Evolutionary conservation across 495 filamentous ascomycete species (phyloP), one percentile per base, ranked within the genome.

Genomic region (Penicillium alfredii): DNA sequence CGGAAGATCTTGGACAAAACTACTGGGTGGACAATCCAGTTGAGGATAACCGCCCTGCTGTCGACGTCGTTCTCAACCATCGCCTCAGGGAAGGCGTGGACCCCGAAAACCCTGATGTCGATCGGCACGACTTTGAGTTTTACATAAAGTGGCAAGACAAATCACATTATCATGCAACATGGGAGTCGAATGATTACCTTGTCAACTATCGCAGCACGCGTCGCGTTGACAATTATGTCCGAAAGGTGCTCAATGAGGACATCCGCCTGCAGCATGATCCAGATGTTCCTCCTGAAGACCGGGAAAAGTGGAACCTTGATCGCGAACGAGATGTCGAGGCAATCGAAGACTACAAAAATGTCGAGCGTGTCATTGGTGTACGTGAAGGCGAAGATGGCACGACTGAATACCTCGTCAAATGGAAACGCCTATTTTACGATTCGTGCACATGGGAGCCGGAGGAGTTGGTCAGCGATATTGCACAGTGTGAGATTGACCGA

Each of bases 101-200:
- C 63, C 60, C 77, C 19, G 58, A 63, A 16, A 64, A 71, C 13
- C 51, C 59, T n/a, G 68, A 80, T 35, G 43, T 76, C 24, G 73
- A 71, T 13, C 84, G 84, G 43, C 76, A 87, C 35, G 84, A 95
- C 49, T 96, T 88, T 44, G 84, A 94, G 41, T 98, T 86, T 57
- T 87, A 82, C 54, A 89, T 99, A 49, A 99, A 99, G 70, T 99
- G 92, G 92, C 87, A 95, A 60, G 83, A 78, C 42, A 84, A 86
- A 61, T 93, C 92, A 14, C 86, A 97, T 58, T 86, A 88, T 47
- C 92, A 99, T 66, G 81, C 89, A 18, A 92, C 90, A 2, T 97
- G 93, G 93, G 87, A 95, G 59, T 77, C 78, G 0, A 78, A 81
- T 14, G 81, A 86, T 33, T 71, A 63, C 29, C 71, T 94, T 17